Base-by-base conservation (phyloP, 768 basidiomycete genomes). In the Pluteus cervinus region DNA sequence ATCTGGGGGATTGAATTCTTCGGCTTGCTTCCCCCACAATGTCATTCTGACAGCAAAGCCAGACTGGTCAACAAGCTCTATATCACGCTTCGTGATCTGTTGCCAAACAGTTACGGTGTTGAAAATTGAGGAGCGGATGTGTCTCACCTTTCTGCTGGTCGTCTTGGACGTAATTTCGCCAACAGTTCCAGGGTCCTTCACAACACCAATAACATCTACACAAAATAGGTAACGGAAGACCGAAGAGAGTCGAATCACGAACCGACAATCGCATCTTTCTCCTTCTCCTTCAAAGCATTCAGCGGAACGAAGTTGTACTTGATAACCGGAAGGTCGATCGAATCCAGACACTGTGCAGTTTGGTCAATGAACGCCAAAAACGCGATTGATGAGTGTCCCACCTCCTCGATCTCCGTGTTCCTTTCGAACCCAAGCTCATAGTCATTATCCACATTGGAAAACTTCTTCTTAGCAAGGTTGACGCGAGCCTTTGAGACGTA, bases 381-480 rank as follows among this genome's bases (percentile, higher is more conserved):
- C 7, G 28, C 5, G 28, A 18, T 29, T 39, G 47, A 14, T 10
- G 43, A 15, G 31, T 9, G 16, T 48, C 70, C 29, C 40, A 88
- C 87, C 69, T 91, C 87, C 54, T 88, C 84, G 15, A 98, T 68
- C 43, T 87, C 86, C 0, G 91, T 91, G 40, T 76, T 71, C 44
- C 74, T 77, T 46, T 92, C 89, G n/a, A 99, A 68, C 34, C 66
- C 71, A 45, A 99, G 76, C 56, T 98, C 93, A 51, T 97, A 98
- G 53, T 98, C 93, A 54, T 93, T 96, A 45, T 71, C 64, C 34
- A 94, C 60, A 53, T 87, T 90, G 23, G 76, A 85, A 60, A 94
- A 99, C 61, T 96, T 93, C 64, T 92, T 97, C 68, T 96, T 98
- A 22, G 93, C 94, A 10, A 97, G 79, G 52, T 90, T 89, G 53